Base-by-base conservation (phyloP, 148 eudicot genomes). In the Rhododendron williamsianum region DNA sequence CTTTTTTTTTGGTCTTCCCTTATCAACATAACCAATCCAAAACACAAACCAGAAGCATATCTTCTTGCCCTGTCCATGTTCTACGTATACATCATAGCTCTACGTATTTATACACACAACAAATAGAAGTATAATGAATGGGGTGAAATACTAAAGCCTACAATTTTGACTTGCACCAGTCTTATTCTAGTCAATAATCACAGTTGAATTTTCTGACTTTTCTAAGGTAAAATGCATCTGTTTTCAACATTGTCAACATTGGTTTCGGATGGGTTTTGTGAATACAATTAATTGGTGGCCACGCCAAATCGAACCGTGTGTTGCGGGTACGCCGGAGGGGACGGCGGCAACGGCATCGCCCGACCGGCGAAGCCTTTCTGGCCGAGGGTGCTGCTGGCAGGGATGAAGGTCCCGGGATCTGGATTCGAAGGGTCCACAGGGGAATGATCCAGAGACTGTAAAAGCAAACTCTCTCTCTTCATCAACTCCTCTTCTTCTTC, bases 301-400 rank as follows among this genome's bases (percentile, higher is more conserved):
- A 83, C 77, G 11, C 84, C 84, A 46, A 83, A 83, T 25, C 2
- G 78, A 69, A 67, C 21, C 43, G 72, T 45, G 56, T 45, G 41
- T 43, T 83, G 77, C 16, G 84, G 84, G 77, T 65, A 69, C 1
- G 9, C 60, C 19, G 33, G 78, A 65, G 76, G 77, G 3, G 82
- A 74, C 15, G 65, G 83, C 15, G 35, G 80, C 48, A 43, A 6
- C 2, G 54, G 80, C 51, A 48, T 79, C 35, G 38, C 60, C 18
- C 46, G 71, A 41, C 86, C 82, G 9, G 60, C 86, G 1, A 84
- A 78, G 16, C 81, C 54, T 76, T 78, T 84, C 23, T 84, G 77
- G 7, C 25, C 52, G 76, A 85, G 72, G 16, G 83, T 80, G 35
- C 10, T 6, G 9, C 30, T 30, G 23, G 11, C 15, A 0, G 76